These are phyloP conservation scores for Coprinopsis cinerea DNA, from an alignment of 768 basidiomycete species.

Conservation along the genomic window DNA sequence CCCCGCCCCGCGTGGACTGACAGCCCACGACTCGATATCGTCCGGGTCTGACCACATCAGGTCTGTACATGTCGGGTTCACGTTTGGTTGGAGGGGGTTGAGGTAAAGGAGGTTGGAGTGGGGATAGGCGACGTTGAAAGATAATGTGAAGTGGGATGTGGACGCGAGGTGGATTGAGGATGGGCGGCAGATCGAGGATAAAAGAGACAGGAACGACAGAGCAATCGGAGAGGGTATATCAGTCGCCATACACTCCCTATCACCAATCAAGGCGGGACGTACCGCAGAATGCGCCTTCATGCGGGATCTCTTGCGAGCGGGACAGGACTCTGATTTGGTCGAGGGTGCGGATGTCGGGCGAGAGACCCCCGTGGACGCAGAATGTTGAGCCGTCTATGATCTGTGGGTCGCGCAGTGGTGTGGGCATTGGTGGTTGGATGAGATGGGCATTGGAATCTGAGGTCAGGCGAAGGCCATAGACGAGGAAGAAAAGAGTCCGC, in stretches of 20 bases:
- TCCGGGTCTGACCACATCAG: slow-evolving; percentile 99
- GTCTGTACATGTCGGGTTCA: slow-evolving; percentile 42
- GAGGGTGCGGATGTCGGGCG: slow-evolving; percentile 90
- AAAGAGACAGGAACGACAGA: no score
- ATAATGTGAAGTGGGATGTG: no score
- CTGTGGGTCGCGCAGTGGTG: slow-evolving; percentile 42
- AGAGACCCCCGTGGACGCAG: slow-evolving; percentile 94
- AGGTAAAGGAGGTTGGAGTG: neutral
- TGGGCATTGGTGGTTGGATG: no score
- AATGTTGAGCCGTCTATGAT: slow-evolving; percentile 91
- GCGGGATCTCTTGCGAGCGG: slow-evolving; percentile 95
- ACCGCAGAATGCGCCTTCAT: slow-evolving; percentile 98
- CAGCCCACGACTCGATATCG: slow-evolving; percentile 93
- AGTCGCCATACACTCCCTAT: neutral
- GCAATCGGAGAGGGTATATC: no score
- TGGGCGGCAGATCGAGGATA: no score
- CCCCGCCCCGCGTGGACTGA: slow-evolving; percentile 93
- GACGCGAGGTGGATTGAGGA: neutral
- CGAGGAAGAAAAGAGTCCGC: slow-evolving; percentile 21
- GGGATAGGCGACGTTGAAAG: no score
- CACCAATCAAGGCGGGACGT: slow-evolving; percentile 18
- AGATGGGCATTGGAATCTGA: no score
- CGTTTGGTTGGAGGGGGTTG: neutral
- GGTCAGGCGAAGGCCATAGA: no score
- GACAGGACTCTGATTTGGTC: slow-evolving; percentile 93